Evolutionary conservation across 768 basidiomycete species (phyloP).

Genomic region (Dacryopinax primogenitus): DNA sequence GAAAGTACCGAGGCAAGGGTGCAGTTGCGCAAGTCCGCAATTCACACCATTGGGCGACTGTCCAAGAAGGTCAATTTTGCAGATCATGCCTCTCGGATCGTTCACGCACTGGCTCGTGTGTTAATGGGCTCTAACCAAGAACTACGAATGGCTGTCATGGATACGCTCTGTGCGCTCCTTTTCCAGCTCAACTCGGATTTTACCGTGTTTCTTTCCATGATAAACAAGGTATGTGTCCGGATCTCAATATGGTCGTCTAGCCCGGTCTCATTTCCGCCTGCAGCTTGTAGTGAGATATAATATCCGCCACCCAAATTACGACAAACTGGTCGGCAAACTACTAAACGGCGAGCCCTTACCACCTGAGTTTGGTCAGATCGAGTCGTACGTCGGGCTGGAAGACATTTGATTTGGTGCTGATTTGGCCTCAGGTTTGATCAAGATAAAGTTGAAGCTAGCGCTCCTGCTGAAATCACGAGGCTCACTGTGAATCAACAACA

Average conservation of each 20-base stretch:
- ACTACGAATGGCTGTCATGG: constrained; percentile 74
- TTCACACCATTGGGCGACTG: constrained; percentile 80
- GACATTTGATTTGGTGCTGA: constrained; percentile 32
- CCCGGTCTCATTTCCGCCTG: background rate
- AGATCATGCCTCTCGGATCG: constrained; percentile 92
- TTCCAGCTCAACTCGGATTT: constrained; percentile 93
- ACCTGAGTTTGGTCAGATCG: constrained; percentile 64
- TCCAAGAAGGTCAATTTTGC: constrained; percentile 92
- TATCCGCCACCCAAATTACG: constrained; percentile 72
- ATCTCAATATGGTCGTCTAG: constrained; percentile 1
- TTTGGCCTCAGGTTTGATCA: constrained; percentile 10
- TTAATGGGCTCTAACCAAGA: constrained; percentile 64
- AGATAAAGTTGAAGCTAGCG: constrained; percentile 24
- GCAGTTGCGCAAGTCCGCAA: constrained; percentile 70
- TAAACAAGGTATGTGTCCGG: constrained; percentile 60
- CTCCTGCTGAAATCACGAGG: constrained; percentile 64
- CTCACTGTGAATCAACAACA: constrained; percentile 94
- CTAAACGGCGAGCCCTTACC: constrained; percentile 85
- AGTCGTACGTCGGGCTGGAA: constrained; percentile 23
- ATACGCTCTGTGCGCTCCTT: constrained; percentile 82
- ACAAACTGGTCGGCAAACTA: constrained; percentile 74
- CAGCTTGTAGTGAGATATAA: constrained; percentile 66
- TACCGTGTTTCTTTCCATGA: constrained; percentile 93
- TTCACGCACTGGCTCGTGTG: constrained; percentile 86
- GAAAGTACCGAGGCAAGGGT: constrained; percentile 66